Conservation (phyloP, 306 rosid species). For the Oemleria cerasiformis region DNA sequence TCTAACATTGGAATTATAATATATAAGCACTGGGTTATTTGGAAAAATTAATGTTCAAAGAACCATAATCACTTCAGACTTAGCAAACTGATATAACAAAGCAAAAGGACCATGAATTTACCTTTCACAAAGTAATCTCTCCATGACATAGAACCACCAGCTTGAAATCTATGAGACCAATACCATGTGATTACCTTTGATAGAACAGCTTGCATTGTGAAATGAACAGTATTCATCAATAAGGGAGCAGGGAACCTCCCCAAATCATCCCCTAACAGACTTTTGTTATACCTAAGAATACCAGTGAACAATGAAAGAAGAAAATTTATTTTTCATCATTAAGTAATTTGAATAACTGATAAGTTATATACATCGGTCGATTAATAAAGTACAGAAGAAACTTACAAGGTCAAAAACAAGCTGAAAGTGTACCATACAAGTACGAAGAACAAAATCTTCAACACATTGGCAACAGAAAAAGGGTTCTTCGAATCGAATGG, state of each 20-base stretch:
- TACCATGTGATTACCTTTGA: constrained; percentile 79
- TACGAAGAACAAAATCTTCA: constrained; percentile 81
- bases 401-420: constrained; percentile 95
- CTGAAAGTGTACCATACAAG: constrained; percentile 91
- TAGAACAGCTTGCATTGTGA: constrained; percentile 83
- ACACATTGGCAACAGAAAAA: constrained; percentile 45
- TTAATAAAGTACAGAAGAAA: constrained; percentile 27
- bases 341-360: constrained; percentile 10
- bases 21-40: neutral
- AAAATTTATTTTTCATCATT: constrained; percentile 8
- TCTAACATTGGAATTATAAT: neutral
- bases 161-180: constrained; percentile 76
- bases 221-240: constrained; percentile 86
- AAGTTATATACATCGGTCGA: constrained; percentile 8
- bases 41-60: constrained; percentile 12
- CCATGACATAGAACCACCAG: constrained; percentile 79
- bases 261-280: constrained; percentile 83
- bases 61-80: constrained; percentile 6
- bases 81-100: constrained; percentile 19
- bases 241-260: constrained; percentile 98
- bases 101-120: constrained; percentile 30
- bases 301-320: constrained; percentile 16
- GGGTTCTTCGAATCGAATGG: constrained; percentile 34
- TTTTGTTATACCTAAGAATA: constrained; percentile 84
- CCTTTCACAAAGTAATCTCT: constrained; percentile 85